phyloP scores from a whole-genome alignment of 805 yeast species.

The Metschnikowia picachoensis region DNA sequence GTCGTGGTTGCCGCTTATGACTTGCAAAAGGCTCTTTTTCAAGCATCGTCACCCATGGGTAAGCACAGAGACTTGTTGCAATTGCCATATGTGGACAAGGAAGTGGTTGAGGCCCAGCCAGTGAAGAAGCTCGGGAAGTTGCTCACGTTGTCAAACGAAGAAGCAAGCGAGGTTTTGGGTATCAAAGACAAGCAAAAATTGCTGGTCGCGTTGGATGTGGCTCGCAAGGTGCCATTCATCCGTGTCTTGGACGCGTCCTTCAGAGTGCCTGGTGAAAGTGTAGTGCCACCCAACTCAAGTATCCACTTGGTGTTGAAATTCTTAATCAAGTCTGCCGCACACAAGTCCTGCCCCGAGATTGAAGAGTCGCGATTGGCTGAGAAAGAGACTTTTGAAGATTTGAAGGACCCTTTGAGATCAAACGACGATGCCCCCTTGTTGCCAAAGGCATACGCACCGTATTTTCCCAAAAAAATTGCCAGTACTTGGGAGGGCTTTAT shows the following conservation, averaged over 20 bases:
- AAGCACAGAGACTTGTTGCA: conserved; percentile 68
- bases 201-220: conserved; percentile 49
- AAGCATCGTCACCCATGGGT: conserved; percentile 60
- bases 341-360: conserved; percentile 51
- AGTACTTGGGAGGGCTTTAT: conserved; percentile 66
- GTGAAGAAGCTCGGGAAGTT: conserved; percentile 67
- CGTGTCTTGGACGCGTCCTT: conserved; percentile 68
- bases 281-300: conserved; percentile 59
- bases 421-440: conserved; percentile 67
- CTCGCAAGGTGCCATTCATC: conserved; percentile 62
- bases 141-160: conserved; percentile 53
- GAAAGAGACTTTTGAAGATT: conserved; percentile 57
- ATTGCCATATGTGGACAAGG: conserved; percentile 65
- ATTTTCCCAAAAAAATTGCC: conserved; percentile 57
- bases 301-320: conserved; percentile 76
- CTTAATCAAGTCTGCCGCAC: conserved; percentile 67
- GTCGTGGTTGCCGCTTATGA: conserved; percentile 58
- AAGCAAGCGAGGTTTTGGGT: conserved; percentile 55
- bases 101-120: conserved; percentile 40
- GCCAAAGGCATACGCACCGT: conserved; percentile 68
- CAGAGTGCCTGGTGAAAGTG: conserved; percentile 81
- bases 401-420: conserved; percentile 67
- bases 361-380: conserved; percentile 45
- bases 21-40: conserved; percentile 66
- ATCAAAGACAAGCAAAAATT: conserved; percentile 45